phyloP scores from a whole-genome alignment of 495 filamentous ascomycete genomes.

The Hyaloscypha variabilis region DNA sequence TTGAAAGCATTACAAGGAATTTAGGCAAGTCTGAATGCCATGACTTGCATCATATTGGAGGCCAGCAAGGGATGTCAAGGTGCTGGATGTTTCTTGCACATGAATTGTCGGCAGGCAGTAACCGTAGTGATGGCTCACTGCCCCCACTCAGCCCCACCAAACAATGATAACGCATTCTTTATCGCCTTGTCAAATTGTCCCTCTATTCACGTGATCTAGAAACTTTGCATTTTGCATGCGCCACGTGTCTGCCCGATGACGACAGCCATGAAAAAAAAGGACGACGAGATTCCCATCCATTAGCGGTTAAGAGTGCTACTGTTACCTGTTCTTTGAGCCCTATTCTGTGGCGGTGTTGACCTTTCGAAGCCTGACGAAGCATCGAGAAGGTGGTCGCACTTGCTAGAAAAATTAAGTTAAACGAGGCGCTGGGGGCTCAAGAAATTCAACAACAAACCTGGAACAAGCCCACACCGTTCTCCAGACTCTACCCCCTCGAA shows the following conservation, averaged over 20 bases:
- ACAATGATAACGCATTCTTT: not conserved
- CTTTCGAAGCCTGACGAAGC: constrained; percentile 4
- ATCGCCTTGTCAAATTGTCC: not conserved
- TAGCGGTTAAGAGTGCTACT: not conserved
- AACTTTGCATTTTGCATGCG: not conserved
- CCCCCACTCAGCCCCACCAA: not conserved
- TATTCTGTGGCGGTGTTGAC: not conserved
- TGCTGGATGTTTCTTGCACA: not conserved
- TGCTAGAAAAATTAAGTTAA: not conserved
- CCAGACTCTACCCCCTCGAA: not conserved
- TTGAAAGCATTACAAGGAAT: no score
- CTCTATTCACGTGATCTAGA: not conserved
- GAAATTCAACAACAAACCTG: constrained; percentile 1
- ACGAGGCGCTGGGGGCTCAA: not conserved
- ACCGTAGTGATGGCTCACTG: not conserved
- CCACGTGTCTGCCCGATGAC: not conserved
- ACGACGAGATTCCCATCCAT: not conserved
- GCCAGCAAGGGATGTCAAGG: not conserved
- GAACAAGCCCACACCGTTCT: not conserved
- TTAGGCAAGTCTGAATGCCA: not conserved
- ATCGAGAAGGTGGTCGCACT: constrained; percentile 8
- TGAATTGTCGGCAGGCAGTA: not conserved
- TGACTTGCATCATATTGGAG: not conserved
- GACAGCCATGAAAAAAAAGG: not conserved
- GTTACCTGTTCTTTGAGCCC: not conserved